Evolutionary conservation across 495 filamentous ascomycete genomes (phyloP).

Genomic region (Trichoderma asperelloides): DNA sequence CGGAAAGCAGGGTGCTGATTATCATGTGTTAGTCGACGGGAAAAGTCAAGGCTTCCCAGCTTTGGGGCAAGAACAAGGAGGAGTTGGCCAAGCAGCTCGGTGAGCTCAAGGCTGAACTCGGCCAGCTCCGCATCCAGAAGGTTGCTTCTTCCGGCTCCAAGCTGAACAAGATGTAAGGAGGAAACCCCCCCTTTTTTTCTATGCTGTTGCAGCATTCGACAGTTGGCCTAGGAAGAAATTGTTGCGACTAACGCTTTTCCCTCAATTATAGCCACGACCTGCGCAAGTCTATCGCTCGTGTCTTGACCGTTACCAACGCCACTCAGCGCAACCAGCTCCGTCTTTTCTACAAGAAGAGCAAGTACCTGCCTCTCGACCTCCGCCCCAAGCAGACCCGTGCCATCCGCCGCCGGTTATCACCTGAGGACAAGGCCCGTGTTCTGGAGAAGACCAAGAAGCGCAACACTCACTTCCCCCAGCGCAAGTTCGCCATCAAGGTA

Average conservation of each 20-base stretch:
- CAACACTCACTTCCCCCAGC: constrained; percentile 88
- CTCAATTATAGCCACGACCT: constrained; percentile 72
- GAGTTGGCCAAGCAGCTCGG: constrained; percentile 84
- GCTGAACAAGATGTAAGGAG: constrained; percentile 89
- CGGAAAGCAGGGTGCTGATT: constrained; percentile 17
- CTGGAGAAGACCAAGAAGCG: constrained; percentile 94
- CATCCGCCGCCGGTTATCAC: constrained; percentile 83
- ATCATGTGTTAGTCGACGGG: constrained; percentile 57
- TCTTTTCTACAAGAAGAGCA: constrained; percentile 99
- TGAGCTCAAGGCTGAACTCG: constrained; percentile 90
- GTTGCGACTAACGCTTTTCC: constrained; percentile 4
- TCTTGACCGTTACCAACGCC: constrained; percentile 98
- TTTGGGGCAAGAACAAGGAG: constrained; percentile 99
- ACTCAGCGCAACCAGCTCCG: constrained; percentile 97
- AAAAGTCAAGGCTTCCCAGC: constrained; percentile 88
- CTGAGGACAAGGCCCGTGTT: constrained; percentile 70
- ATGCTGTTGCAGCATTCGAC: not conserved
- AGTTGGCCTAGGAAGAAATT: not conserved
- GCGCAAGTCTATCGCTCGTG: constrained; percentile 97
- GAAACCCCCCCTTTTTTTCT: constrained; percentile 9
- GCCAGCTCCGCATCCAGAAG: constrained; percentile 92
- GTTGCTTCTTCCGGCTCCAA: constrained; percentile 87
- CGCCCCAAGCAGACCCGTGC: constrained; percentile 94
- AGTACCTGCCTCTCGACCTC: constrained; percentile 95
- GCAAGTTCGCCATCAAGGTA: constrained; percentile 99